A percentile compares a stretch with the other conserved stretches of the same genome.
Evolutionary conservation across 306 rosid genomes (phyloP).

Genomic region (Hylodesmum podocarpum): DNA sequence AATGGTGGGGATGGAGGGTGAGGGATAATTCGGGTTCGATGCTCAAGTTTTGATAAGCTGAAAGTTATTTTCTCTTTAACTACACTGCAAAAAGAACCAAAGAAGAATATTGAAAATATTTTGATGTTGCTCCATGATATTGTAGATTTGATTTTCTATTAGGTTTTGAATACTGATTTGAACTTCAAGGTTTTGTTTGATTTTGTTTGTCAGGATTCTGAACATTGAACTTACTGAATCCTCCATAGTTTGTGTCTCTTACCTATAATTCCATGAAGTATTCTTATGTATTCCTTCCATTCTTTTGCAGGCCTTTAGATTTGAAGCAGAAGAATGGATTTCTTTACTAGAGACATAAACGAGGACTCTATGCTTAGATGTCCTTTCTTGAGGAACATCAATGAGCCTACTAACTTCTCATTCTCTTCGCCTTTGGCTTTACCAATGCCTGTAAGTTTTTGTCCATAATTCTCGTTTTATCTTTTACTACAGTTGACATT

Average conservation of each 20-base stretch:
- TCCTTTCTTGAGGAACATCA: constrained; percentile 96
- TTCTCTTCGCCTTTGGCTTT: constrained; percentile 79
- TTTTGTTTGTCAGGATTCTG: constrained; percentile 7
- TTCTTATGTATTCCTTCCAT: constrained; percentile 8
- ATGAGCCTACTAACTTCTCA: constrained; percentile 91
- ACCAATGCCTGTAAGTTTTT: constrained; percentile 71
- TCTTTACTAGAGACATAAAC: constrained; percentile 50
- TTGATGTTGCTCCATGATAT: constrained; percentile 14
- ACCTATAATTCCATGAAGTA: background rate
- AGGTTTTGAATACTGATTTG: constrained; percentile 8
- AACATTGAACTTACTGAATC: constrained; percentile 10
- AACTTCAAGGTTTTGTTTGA: background rate
- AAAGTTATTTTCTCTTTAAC: background rate
- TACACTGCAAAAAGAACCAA: background rate
- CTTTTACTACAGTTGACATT: background rate
- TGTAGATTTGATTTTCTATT: background rate
- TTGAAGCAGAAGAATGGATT: constrained; percentile 53
- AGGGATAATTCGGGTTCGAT: background rate
- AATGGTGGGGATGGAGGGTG: background rate
- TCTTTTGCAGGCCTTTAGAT: constrained; percentile 41
- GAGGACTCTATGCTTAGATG: constrained; percentile 74
- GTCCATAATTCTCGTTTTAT: constrained; percentile 5
- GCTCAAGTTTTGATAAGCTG: background rate
- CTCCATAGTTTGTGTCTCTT: constrained; percentile 1
- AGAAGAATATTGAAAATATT: background rate